Evolutionary conservation across 2,329 filamentous ascomycete species (phyloP).

Genomic region (Pyrenochaeta sp.): DNA sequence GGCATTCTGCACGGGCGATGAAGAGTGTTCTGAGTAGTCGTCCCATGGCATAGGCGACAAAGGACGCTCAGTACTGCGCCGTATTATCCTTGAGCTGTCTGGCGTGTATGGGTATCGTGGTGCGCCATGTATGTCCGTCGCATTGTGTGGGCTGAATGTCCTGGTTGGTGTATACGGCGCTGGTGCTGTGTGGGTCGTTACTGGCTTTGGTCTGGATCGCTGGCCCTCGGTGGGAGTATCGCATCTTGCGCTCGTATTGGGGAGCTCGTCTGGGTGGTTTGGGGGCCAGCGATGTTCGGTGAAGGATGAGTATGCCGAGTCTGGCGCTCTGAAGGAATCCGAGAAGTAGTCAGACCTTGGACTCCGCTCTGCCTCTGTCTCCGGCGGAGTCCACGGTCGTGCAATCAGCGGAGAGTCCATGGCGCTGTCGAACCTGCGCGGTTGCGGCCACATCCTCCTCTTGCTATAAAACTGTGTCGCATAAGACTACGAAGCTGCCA

Average conservation of each 20-base stretch:
- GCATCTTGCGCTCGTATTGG: constrained; percentile 12
- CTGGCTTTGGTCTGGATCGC: constrained; percentile 23
- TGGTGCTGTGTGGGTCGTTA: constrained; percentile 23
- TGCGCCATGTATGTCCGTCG: constrained; percentile 17
- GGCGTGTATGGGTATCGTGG: constrained; percentile 45
- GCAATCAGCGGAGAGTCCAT: constrained; percentile 30
- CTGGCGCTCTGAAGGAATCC: constrained; percentile 22
- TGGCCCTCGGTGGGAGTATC: constrained; percentile 21
- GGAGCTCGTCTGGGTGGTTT: constrained; percentile 4
- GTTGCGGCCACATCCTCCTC: constrained; percentile 19
- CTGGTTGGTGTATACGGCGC: constrained; percentile 35
- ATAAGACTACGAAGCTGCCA: background rate
- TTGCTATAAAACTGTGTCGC: constrained; percentile 10
- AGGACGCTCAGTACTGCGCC: constrained; percentile 19
- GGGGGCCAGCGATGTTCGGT: constrained; percentile 21
- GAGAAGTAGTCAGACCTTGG: constrained; percentile 30
- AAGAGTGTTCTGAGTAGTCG: constrained; percentile 19
- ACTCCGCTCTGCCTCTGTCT: constrained; percentile 25
- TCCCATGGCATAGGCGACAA: constrained; percentile 39
- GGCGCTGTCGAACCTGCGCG: constrained; percentile 18
- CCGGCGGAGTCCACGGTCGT: constrained; percentile 44
- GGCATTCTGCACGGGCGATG: constrained; percentile 41
- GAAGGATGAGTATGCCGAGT: constrained; percentile 16
- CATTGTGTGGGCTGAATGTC: constrained; percentile 14
- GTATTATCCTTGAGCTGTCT: constrained; percentile 36